Base-by-base conservation (phyloP, 176 grass and related monocot species). In the Rhynchospora breviuscula region DNA sequence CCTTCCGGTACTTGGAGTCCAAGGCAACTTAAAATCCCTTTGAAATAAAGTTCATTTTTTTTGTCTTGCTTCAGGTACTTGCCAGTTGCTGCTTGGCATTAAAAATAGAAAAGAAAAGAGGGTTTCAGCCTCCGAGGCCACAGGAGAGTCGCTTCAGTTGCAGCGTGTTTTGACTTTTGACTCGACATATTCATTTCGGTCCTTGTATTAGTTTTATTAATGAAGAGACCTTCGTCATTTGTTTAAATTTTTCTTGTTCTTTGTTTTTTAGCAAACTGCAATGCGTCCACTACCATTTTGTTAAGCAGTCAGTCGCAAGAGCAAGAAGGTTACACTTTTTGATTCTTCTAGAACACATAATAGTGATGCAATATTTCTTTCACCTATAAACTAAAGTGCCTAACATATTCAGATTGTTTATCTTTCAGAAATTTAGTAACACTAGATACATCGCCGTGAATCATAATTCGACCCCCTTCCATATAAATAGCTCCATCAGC, bases 401-500 rank as follows among this genome's bases (percentile, higher is more conserved):
- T 89, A 76, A 88, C 79, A 63, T 93, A 93, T 25, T 81, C 69
- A 7, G 87, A 89, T 81, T 98, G 95, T 17, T 93, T 95, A 49
- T 53, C 94, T 80, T 95, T 95, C 65, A 98, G 87, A 91, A 78
- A 95, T 75, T 74, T 93, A 44, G 89, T 84, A 82, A 93, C 84
- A 40, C 62, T 88, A 3, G 88, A 88, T 14, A 85, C 59, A 71
- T 93, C 82, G 0, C 95, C 96, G 60, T 98, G 89, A 75, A 87
- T 79, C 57, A 98, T 62, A 81, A 89, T 98, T 69, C 60, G 79
- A 2, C 95, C 95, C 79, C 93, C 89, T 89, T 98, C 95, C 95
- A 95, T 98, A 40, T 98, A 98, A 56, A 95, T 91, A 84, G 96
- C 93, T 73, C 93, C 92, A 88, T 98, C 93, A 23, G 96, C 93